Evolutionary conservation across 345 rosid genomes (phyloP).

Genomic region (Nasturtium officinale): DNA sequence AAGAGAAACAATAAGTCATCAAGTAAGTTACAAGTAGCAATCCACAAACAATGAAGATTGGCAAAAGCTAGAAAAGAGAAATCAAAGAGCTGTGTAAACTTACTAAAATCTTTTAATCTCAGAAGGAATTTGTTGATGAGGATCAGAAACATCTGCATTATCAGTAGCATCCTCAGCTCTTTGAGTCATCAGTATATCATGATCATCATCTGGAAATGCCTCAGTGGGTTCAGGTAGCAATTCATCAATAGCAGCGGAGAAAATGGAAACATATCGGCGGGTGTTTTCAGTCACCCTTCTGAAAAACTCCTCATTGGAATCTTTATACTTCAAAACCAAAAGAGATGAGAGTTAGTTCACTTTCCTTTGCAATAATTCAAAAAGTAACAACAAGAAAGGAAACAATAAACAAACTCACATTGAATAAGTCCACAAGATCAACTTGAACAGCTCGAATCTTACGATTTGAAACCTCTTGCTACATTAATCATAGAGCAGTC

Average conservation of each 20-base stretch:
- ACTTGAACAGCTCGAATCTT: constrained; percentile 76
- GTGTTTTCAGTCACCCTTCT: constrained; percentile 83
- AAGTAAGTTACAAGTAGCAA: not conserved
- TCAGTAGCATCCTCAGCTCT: constrained; percentile 73
- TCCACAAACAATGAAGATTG: constrained; percentile 6
- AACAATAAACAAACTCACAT: constrained; percentile 51
- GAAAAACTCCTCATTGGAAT: constrained; percentile 65
- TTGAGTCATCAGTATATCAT: constrained; percentile 86
- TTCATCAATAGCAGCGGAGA: constrained; percentile 77
- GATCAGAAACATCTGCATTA: constrained; percentile 63
- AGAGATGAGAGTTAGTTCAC: constrained; percentile 12
- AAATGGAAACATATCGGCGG: constrained; percentile 77
- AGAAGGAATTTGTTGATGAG: constrained; percentile 77
- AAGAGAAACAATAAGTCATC: not conserved
- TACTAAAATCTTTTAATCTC: constrained; percentile 91
- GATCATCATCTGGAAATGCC: constrained; percentile 87
- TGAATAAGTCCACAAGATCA: constrained; percentile 74
- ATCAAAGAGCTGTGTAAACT: constrained; percentile 38
- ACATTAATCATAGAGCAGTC: constrained; percentile 1
- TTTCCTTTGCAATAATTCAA: constrained; percentile 21
- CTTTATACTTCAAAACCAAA: constrained; percentile 59
- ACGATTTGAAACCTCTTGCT: constrained; percentile 92
- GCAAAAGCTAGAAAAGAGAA: not conserved
- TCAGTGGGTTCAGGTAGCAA: constrained; percentile 86
- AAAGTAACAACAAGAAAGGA: not conserved